A percentile compares a stretch with the other conserved stretches of the same genome.
phyloP scores from a whole-genome alignment of 164 flowering plant genomes.

The Vitis riparia region DNA sequence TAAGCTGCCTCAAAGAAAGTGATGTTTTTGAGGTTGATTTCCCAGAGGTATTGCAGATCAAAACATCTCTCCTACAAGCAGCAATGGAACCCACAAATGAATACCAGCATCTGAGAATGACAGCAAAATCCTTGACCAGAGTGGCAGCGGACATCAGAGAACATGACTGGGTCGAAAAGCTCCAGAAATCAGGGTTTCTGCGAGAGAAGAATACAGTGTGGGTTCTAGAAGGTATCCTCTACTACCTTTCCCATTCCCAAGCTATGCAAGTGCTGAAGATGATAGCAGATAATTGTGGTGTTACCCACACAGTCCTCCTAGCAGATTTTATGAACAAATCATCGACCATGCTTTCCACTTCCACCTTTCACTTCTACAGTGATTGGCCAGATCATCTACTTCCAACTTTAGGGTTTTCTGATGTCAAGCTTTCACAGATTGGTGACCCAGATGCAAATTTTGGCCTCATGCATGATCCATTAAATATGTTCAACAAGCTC shows the following conservation, averaged over 20 bases:
- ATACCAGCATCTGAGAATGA: slow-evolving; percentile 31
- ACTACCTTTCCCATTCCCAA: slow-evolving; percentile 61
- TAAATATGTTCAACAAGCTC: slow-evolving; percentile 81
- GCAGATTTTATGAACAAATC: slow-evolving; percentile 93
- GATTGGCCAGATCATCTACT: slow-evolving; percentile 92
- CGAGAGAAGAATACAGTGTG: slow-evolving; percentile 76
- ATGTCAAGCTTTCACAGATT: slow-evolving; percentile 76
- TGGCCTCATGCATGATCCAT: slow-evolving; percentile 74
- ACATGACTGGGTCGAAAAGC: slow-evolving; percentile 73
- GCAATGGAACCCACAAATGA: slow-evolving; percentile 48
- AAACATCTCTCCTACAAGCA: slow-evolving; percentile 60
- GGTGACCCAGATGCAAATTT: slow-evolving; percentile 95
- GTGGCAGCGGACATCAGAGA: slow-evolving; percentile 77
- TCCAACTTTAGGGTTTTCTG: slow-evolving; percentile 80
- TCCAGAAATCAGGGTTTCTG: slow-evolving; percentile 63
- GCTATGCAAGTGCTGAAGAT: slow-evolving; percentile 72
- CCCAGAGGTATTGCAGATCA: slow-evolving; percentile 66
- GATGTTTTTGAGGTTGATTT: slow-evolving; percentile 78
- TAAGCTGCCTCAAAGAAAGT: slow-evolving; percentile 69
- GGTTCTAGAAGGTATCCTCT: slow-evolving; percentile 86
- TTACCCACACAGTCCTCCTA: slow-evolving; percentile 64
- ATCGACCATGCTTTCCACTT: slow-evolving; percentile 56
- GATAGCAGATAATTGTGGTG: slow-evolving; percentile 58
- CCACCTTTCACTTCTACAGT: slow-evolving; percentile 74
- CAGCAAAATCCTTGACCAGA: slow-evolving; percentile 73